Conservation (phyloP, 2,329 filamentous ascomycete species). For the Monilinia aucupariae region DNA sequence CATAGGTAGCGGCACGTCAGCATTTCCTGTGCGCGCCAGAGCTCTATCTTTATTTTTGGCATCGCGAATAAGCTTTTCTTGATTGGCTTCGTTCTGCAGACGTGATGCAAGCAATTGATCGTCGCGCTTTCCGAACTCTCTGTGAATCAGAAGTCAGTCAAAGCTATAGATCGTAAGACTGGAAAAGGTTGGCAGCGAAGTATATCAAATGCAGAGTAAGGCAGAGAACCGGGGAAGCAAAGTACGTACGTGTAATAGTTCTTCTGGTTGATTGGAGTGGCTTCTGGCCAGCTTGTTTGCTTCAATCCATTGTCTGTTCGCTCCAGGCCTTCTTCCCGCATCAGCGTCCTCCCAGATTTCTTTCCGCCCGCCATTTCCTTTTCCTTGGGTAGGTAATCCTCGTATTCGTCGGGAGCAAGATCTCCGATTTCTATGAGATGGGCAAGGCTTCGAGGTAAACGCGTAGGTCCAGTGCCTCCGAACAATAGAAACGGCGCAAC, state of each 20-base stretch:
- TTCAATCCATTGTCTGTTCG: conserved; percentile 98
- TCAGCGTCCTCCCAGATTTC: conserved; percentile 35
- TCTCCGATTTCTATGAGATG: neutral
- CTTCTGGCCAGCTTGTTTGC: conserved; percentile 86
- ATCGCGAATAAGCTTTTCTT: conserved; percentile 76
- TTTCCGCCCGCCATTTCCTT: conserved; percentile 34
- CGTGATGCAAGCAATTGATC: conserved; percentile 89
- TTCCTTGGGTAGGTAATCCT: neutral
- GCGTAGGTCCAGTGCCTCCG: neutral
- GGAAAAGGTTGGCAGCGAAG: neutral
- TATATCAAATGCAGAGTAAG: neutral
- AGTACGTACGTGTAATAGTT: conserved; percentile 89
- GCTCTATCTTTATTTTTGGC: conserved; percentile 85
- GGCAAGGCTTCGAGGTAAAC: neutral
- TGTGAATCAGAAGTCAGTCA: conserved; percentile 37
- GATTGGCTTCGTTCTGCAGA: conserved; percentile 78
- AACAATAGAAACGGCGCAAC: neutral
- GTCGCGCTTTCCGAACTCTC: conserved; percentile 96
- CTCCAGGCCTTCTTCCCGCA: conserved; percentile 62
- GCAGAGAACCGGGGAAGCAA: neutral
- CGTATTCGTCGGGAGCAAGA: neutral
- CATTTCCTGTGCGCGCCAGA: conserved; percentile 67
- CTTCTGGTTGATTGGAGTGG: conserved; percentile 95
- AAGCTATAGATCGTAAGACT: neutral
- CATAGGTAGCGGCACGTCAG: conserved; percentile 58